phyloP scores from a whole-genome alignment of 2,329 filamentous ascomycete species.

The Tolypocladium sp. region DNA sequence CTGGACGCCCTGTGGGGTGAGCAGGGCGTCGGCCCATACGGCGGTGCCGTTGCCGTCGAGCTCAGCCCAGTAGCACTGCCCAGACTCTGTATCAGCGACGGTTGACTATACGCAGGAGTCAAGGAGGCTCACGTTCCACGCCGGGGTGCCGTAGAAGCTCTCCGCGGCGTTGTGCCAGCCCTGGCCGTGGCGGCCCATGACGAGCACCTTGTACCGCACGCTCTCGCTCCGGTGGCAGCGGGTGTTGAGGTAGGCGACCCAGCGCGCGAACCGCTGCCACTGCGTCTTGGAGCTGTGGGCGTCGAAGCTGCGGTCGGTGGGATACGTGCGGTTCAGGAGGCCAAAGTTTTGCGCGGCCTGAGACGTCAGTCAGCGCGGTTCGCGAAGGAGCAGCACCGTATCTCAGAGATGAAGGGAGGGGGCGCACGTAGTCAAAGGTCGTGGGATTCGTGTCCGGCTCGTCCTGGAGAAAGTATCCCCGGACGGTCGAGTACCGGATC shows the following conservation, averaged over 20 bases:
- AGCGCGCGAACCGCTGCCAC: conserved; percentile 56
- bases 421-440: conserved; percentile 55
- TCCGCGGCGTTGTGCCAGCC: conserved; percentile 57
- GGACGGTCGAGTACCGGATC: conserved; percentile 51
- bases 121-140: conserved; percentile 51
- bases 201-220: conserved; percentile 55
- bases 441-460: conserved; percentile 42
- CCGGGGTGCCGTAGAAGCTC: conserved; percentile 55
- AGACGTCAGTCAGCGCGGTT: not conserved
- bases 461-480: conserved; percentile 57
- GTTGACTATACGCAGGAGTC: conserved; percentile 5
- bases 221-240: conserved; percentile 25
- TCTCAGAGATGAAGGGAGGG: not conserved
- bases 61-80: conserved; percentile 55
- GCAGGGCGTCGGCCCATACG: conserved; percentile 53
- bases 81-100: conserved; percentile 1
- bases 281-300: conserved; percentile 37
- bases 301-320: conserved; percentile 37
- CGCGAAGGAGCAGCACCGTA: not conserved
- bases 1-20: conserved; percentile 46
- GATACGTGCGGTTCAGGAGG: conserved; percentile 53
- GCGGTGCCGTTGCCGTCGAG: conserved; percentile 54
- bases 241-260: conserved; percentile 45
- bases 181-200: conserved; percentile 62
- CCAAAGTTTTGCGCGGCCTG: conserved; percentile 56